A percentile compares a stretch with the other conserved stretches of the same genome.
phyloP scores from a whole-genome alignment of 1,284 basidiomycete species.

The Cutaneotrichosporon arboriforme region DNA sequence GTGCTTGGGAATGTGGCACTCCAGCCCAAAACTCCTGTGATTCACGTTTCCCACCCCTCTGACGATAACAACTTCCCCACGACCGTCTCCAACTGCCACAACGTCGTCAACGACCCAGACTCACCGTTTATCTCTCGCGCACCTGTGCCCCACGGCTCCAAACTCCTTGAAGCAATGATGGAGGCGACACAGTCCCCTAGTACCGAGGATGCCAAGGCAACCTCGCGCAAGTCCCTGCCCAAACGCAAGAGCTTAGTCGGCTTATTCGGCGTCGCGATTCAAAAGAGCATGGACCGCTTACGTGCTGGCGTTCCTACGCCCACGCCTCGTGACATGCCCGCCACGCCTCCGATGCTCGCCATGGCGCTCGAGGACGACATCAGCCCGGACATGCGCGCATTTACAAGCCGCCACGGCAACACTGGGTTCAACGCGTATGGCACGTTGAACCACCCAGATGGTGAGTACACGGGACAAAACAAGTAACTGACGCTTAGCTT shows the following conservation, averaged over 20 bases:
- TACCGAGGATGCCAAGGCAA: background rate
- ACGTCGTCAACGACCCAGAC: background rate
- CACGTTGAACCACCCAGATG: background rate
- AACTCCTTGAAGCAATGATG: background rate
- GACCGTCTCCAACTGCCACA: too few species aligned
- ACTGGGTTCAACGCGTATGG: constrained; percentile 4
- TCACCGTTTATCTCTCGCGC: background rate
- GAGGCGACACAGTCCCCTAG: too few species aligned
- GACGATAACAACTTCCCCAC: too few species aligned
- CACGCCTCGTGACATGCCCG: background rate
- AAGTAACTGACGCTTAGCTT: constrained; percentile 16
- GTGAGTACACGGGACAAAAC: background rate
- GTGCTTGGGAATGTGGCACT: too few species aligned
- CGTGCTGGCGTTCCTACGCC: constrained; percentile 1
- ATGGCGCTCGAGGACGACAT: background rate
- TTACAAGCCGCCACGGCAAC: constrained; percentile 7
- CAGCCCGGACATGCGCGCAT: constrained; percentile 6
- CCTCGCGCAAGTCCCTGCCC: constrained; percentile 19
- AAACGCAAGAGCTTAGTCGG: constrained; percentile 40
- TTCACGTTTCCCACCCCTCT: too few species aligned
- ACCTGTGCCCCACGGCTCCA: background rate
- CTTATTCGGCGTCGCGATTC: constrained; percentile 31
- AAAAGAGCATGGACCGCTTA: constrained; percentile 23
- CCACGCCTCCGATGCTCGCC: background rate
- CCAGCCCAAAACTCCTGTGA: too few species aligned